Evolutionary conservation across 257 asterid genomes (phyloP).

Genomic region (Fraxinus pennsylvanica): DNA sequence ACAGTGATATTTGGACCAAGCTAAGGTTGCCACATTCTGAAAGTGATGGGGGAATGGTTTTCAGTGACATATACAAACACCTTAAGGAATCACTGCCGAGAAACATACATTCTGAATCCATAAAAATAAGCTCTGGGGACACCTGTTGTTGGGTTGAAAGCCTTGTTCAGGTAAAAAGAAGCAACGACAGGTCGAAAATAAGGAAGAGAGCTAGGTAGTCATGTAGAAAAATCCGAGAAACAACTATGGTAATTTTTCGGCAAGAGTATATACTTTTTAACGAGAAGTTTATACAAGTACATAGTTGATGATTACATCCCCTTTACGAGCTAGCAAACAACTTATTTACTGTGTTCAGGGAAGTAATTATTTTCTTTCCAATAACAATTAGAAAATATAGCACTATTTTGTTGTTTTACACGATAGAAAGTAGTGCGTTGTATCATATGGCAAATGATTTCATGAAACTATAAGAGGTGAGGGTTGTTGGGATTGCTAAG

Average conservation of each 20-base stretch:
- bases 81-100: not conserved
- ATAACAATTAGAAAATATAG: too few species aligned
- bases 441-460: too few species aligned
- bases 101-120: not conserved
- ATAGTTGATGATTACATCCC: not conserved
- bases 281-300: not conserved
- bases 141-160: not conserved
- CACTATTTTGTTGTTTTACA: too few species aligned
- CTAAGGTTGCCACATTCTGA: not conserved
- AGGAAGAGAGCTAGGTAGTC: not conserved
- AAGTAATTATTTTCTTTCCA: too few species aligned
- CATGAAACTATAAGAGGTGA: too few species aligned
- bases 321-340: too few species aligned
- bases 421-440: too few species aligned
- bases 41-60: not conserved
- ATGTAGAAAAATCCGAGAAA: too few species aligned
- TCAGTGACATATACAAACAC: not conserved
- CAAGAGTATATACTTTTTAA: too few species aligned
- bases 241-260: too few species aligned
- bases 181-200: not conserved
- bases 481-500: too few species aligned
- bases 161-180: not conserved
- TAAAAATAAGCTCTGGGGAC: not conserved
- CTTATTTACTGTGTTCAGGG: not conserved
- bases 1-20: not conserved